Evolutionary conservation across 768 basidiomycete species (phyloP).

Genomic region (Pleurotus eryngii): DNA sequence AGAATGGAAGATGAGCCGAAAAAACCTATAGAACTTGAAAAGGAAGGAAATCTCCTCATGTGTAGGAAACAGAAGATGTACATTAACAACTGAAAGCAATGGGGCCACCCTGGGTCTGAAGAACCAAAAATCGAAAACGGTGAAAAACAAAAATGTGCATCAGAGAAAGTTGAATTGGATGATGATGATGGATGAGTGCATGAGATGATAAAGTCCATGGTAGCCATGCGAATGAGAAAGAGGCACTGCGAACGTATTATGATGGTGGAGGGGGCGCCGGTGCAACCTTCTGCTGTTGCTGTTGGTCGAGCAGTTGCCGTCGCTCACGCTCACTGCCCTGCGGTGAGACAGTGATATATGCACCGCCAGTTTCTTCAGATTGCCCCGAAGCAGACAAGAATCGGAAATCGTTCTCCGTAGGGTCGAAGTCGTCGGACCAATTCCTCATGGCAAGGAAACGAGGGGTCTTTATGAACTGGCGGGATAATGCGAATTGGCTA

Average conservation of each 20-base stretch:
- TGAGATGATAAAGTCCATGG: conserved; percentile 20
- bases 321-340: conserved; percentile 72
- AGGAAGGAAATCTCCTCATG: not conserved
- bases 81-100: conserved; percentile 18
- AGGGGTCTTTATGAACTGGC: conserved; percentile 84
- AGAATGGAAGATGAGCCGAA: not conserved
- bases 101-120: conserved; percentile 23
- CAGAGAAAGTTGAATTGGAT: not conserved
- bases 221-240: conserved; percentile 19
- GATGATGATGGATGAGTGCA: conserved; percentile 19
- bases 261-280: conserved; percentile 14
- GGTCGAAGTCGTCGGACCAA: conserved; percentile 75
- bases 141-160: conserved; percentile 7
- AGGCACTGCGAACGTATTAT: conserved; percentile 18
- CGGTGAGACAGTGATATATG: conserved; percentile 84
- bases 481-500: conserved; percentile 5
- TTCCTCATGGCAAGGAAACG: conserved; percentile 77
- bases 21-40: conserved; percentile 3
- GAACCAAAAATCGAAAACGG: conserved; percentile 14
- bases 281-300: not conserved
- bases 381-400: conserved; percentile 43
- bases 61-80: conserved; percentile 20
- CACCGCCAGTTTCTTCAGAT: conserved; percentile 74
- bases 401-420: conserved; percentile 57
- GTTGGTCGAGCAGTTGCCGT: conserved; percentile 24